A percentile compares a stretch with the other conserved stretches of the same genome.
Conservation (phyloP, 176 grass and related monocot genomes). For the Bromus sterilis region DNA sequence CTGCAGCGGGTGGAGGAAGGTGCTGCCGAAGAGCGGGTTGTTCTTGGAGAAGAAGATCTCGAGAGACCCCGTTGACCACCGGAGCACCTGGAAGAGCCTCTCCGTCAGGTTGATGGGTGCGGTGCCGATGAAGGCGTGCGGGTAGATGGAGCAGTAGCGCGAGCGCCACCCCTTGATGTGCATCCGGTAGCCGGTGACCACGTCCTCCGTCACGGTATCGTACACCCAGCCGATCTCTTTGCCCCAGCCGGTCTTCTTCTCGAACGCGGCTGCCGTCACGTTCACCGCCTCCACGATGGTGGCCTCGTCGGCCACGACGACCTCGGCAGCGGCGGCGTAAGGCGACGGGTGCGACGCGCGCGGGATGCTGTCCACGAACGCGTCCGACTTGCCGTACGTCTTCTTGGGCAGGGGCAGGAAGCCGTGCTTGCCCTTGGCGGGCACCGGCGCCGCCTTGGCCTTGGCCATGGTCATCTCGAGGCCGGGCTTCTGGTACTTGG, state of each 20-base stretch:
- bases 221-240: slow-evolving; percentile 64
- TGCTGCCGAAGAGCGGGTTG: slow-evolving; percentile 71
- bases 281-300: slow-evolving; percentile 30
- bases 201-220: slow-evolving; percentile 72
- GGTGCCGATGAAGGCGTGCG: slow-evolving; percentile 75
- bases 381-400: slow-evolving; percentile 48
- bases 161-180: slow-evolving; percentile 77
- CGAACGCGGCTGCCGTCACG: slow-evolving; percentile 49
- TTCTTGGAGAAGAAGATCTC: slow-evolving; percentile 97
- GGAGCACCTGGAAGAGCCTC: slow-evolving; percentile 69
- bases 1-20: slow-evolving; percentile 73
- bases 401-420: slow-evolving; percentile 47
- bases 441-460: slow-evolving; percentile 15
- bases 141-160: slow-evolving; percentile 69
- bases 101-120: slow-evolving; percentile 77
- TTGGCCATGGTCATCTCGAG: slow-evolving; percentile 22
- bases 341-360: slow-evolving; percentile 40
- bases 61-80: slow-evolving; percentile 74
- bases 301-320: background rate
- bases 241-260: slow-evolving; percentile 66
- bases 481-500: slow-evolving; percentile 12
- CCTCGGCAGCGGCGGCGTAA: background rate
- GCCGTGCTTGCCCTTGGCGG: slow-evolving; percentile 41
- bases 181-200: slow-evolving; percentile 75
- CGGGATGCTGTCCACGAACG: slow-evolving; percentile 58